Base-by-base conservation (phyloP, 768 basidiomycete species). In the Hydnum rufescens region DNA sequence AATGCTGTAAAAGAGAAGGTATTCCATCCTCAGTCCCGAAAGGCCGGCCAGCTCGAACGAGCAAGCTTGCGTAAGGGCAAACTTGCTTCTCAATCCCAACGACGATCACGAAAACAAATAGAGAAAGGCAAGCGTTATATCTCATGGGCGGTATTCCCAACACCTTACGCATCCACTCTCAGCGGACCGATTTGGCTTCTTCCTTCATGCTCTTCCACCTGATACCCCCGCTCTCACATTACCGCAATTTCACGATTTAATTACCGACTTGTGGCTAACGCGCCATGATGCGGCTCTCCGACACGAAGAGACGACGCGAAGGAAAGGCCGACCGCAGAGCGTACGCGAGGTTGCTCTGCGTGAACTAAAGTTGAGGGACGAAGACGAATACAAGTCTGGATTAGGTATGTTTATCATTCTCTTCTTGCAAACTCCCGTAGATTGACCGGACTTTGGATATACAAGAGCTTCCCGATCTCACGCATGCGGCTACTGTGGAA, bases 1-100 rank as follows among this genome's bases (percentile, higher is more conserved):
- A 26, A 47, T 13, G 36, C 13, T 47, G 44, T 47, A 64, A 82
- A 77, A 65, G 82, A 84, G 60, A 88, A 88, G 59, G 58, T 87
- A 5, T 81, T 80, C 57, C 86, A 89, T 61, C 86, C 86, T 3
- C 70, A 79, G 46, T 89, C 86, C 22, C 72, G 86, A 55, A 89
- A 88, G 66, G 86, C 86, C 2, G 76, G 71, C 8, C 84, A 87
- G 60, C 69, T 86, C 13, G 68, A 73, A 16, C 74, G 84, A 22
- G 70, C 74, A 53, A 74, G 78, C 23, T 63, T 82, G 34, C 73
- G 86, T 55, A 83, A 82, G 58, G 70, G 70, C 22, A 85, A 78
- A 61, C 68, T 88, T 18, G 71, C 70, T 8, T 72, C 73, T 53
- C 67, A 74, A 3, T 66, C 72, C 5, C 68, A 68, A 4, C 77